These are phyloP conservation scores for Thermochaetoides dissita DNA, from an alignment of 2,329 filamentous ascomycete species.

Conservation along the genomic window DNA sequence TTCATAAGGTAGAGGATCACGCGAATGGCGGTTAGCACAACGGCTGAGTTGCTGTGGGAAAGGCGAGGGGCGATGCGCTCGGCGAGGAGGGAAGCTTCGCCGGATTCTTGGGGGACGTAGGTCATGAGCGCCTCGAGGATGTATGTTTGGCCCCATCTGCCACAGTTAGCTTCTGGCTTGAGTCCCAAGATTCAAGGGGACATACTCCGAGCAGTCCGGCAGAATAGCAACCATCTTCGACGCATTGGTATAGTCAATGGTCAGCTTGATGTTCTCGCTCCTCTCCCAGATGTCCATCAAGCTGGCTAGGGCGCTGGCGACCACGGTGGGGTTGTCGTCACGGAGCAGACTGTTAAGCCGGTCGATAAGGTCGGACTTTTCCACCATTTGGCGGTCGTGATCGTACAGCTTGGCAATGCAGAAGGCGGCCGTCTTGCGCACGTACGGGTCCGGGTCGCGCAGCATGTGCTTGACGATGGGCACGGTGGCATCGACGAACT, in stretches of 20 bases:
- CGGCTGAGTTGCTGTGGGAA: slow-evolving; percentile 91
- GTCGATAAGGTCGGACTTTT: slow-evolving; percentile 83
- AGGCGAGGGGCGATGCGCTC: slow-evolving; percentile 91
- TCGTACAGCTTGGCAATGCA: slow-evolving; percentile 97
- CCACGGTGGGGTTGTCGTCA: slow-evolving; percentile 94
- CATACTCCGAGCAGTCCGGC: slow-evolving; percentile 91
- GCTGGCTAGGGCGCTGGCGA: slow-evolving; percentile 80
- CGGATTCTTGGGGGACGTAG: slow-evolving; percentile 83
- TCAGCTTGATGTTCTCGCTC: slow-evolving; percentile 93
- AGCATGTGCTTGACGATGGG: slow-evolving; percentile 71
- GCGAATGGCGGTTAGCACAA: slow-evolving; percentile 89
- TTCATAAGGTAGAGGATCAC: slow-evolving; percentile 98
- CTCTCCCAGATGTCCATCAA: slow-evolving; percentile 98
- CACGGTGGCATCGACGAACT: slow-evolving; percentile 86
- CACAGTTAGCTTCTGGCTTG: slow-evolving; percentile 5
- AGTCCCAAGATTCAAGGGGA: slow-evolving; percentile 10
- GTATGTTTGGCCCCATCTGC: slow-evolving; percentile 94
- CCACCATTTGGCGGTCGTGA: slow-evolving; percentile 81
- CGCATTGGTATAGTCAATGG: slow-evolving; percentile 92
- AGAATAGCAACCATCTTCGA: slow-evolving; percentile 97
- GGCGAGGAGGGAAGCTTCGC: slow-evolving; percentile 76
- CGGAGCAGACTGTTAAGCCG: slow-evolving; percentile 75
- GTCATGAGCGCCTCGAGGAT: slow-evolving; percentile 96
- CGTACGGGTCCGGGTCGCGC: slow-evolving; percentile 81
- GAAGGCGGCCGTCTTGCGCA: slow-evolving; percentile 92